These are phyloP conservation scores for Cercospora janseana DNA, from an alignment of 2,329 filamentous ascomycete genomes.

Conservation along the genomic window DNA sequence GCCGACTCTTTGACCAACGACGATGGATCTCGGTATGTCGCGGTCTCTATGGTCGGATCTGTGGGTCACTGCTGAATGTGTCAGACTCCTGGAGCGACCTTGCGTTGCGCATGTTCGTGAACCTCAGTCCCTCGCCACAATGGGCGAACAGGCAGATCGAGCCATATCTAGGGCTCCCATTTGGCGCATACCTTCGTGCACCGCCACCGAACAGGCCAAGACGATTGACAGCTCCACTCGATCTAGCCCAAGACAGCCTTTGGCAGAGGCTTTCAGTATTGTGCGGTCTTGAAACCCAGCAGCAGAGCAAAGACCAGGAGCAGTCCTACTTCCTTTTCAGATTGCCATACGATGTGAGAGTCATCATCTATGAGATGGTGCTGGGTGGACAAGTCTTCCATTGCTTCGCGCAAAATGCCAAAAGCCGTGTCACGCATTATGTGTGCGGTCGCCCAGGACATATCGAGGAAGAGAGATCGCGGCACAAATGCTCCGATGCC, in stretches of 20 bases:
- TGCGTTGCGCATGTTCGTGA: constrained; percentile 31
- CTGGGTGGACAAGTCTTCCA: constrained; percentile 34
- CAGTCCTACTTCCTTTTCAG: constrained; percentile 29
- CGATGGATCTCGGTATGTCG: constrained; percentile 23
- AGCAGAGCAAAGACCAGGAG: constrained; percentile 29
- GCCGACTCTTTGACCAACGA: no score
- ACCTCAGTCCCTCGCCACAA: constrained; percentile 35
- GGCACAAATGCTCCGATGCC: constrained; percentile 31
- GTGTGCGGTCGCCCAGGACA: constrained; percentile 30
- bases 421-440: constrained; percentile 31
- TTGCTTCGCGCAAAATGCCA: constrained; percentile 28
- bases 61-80: constrained; percentile 12
- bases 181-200: constrained; percentile 34
- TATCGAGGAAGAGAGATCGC: constrained; percentile 27
- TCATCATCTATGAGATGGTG: constrained; percentile 38
- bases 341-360: constrained; percentile 35
- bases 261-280: constrained; percentile 32
- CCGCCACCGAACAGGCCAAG: constrained; percentile 30
- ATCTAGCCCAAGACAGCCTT: constrained; percentile 25
- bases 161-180: constrained; percentile 35
- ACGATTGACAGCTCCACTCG: constrained; percentile 31
- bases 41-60: constrained; percentile 6
- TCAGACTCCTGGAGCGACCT: constrained; percentile 35
- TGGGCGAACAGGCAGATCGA: constrained; percentile 36
- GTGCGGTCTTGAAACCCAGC: constrained; percentile 25